A percentile compares a stretch with the other conserved stretches of the same genome.
Conservation (phyloP, 371 early-diverging fungal species). For the Coemansia sp. region DNA sequence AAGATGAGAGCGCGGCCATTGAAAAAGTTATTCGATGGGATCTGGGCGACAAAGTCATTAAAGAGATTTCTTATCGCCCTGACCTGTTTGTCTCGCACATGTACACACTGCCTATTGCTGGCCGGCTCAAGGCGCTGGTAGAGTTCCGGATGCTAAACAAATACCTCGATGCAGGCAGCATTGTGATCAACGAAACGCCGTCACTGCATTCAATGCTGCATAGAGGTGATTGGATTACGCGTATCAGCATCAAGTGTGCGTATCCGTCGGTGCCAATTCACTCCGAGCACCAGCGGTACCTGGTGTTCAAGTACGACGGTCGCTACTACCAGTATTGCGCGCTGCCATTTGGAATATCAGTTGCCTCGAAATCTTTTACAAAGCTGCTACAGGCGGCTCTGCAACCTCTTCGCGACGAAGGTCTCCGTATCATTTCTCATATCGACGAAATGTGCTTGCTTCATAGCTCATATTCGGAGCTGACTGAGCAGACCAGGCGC, state of each 20-base stretch:
- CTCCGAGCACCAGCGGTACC: conserved; percentile 43
- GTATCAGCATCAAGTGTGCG: conserved; percentile 50
- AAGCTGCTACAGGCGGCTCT: conserved; percentile 50
- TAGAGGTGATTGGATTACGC: conserved; percentile 45
- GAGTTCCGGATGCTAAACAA: conserved; percentile 50
- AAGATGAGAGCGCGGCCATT: conserved; percentile 42
- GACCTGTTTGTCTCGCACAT: conserved; percentile 46
- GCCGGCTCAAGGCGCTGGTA: conserved; percentile 47
- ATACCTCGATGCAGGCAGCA: conserved; percentile 41
- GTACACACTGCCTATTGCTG: conserved; percentile 40
- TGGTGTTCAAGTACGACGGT: conserved; percentile 54
- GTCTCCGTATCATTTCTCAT: conserved; percentile 50
- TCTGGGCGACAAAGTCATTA: conserved; percentile 47
- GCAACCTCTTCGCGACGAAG: conserved; percentile 39
- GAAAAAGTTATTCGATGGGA: conserved; percentile 50
- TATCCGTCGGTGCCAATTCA: conserved; percentile 50
- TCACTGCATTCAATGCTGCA: conserved; percentile 42
- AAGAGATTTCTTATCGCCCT: conserved; percentile 29
- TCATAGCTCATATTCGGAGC: conserved; percentile 27
- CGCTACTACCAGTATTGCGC: conserved; percentile 54
- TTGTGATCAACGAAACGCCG: conserved; percentile 43
- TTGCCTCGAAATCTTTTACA: conserved; percentile 55
- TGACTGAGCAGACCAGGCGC: conserved; percentile 28
- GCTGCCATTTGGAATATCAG: conserved; percentile 54
- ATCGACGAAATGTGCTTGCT: conserved; percentile 52